phyloP scores from a whole-genome alignment of 2,329 filamentous ascomycete genomes.

The Botrytis paeoniae region DNA sequence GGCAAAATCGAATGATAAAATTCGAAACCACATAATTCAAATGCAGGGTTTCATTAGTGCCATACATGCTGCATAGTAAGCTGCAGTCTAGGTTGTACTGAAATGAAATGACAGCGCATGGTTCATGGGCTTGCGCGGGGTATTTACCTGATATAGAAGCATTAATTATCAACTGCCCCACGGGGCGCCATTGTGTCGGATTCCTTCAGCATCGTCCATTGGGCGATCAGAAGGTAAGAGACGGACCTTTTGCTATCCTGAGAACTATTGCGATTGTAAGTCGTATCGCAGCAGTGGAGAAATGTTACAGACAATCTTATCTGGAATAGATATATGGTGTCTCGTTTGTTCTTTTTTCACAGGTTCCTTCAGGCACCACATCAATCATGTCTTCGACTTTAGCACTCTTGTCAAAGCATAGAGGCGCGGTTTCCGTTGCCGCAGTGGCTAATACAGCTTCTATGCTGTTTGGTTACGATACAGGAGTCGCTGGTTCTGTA shows the following conservation, averaged over 20 bases:
- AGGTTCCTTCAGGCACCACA: not conserved
- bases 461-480: constrained; percentile 31
- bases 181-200: not conserved
- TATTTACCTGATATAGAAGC: not conserved
- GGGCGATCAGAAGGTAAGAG: not conserved
- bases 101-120: not conserved
- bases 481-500: constrained; percentile 29
- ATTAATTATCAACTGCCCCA: not conserved
- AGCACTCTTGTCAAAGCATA: constrained; percentile 23
- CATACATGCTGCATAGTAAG: constrained; percentile 8
- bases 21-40: not conserved
- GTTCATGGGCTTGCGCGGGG: constrained; percentile 10
- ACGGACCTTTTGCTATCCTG: not conserved
- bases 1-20: not conserved
- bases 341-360: not conserved
- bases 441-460: constrained; percentile 27
- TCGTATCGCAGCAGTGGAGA: not conserved
- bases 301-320: not conserved
- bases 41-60: not conserved
- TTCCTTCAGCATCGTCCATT: constrained; percentile 6
- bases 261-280: not conserved
- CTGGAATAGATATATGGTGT: not conserved
- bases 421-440: constrained; percentile 24
- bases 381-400: constrained; percentile 15
- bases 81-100: not conserved